Conservation (phyloP, 257 asterid species). For the Penstemon barbatus region DNA sequence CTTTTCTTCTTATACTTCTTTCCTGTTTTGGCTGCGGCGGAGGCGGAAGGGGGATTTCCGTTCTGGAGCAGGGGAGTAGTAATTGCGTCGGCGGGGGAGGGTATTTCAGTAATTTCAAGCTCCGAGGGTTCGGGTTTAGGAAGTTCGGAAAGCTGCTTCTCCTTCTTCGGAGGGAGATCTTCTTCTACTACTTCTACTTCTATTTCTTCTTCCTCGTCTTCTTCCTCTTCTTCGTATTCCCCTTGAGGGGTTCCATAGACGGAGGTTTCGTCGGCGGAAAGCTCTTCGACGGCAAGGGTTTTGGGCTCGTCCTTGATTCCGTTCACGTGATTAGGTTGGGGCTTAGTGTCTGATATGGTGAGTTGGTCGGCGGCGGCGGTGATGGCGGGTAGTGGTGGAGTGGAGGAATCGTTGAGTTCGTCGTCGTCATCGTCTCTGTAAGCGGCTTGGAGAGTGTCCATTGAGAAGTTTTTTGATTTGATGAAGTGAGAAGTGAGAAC, state of each 20-base stretch:
- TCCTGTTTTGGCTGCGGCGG: slow-evolving; percentile 34
- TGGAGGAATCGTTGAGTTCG: slow-evolving; percentile 26
- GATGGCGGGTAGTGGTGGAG: slow-evolving; percentile 32
- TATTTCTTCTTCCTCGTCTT: slow-evolving; percentile 29
- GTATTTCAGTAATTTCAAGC: slow-evolving; percentile 35
- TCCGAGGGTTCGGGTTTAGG: slow-evolving; percentile 22
- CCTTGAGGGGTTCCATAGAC: slow-evolving; percentile 41
- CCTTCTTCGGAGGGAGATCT: slow-evolving; percentile 63
- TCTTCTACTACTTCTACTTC: slow-evolving; percentile 49
- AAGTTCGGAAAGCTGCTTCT: slow-evolving; percentile 49
- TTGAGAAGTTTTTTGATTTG: background rate
- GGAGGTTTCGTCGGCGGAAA: slow-evolving; percentile 47
- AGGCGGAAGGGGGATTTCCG: slow-evolving; percentile 25
- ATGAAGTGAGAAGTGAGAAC: background rate
- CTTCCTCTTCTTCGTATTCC: slow-evolving; percentile 43
- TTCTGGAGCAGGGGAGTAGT: slow-evolving; percentile 18
- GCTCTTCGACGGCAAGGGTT: slow-evolving; percentile 33
- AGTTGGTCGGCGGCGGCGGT: slow-evolving; percentile 5
- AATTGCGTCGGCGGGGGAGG: slow-evolving; percentile 28
- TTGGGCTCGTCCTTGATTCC: slow-evolving; percentile 37
- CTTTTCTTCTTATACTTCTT: slow-evolving; percentile 83
- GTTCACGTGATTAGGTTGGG: slow-evolving; percentile 19
- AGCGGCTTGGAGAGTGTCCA: slow-evolving; percentile 61
- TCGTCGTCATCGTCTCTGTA: slow-evolving; percentile 54
- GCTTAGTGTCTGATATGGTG: background rate